Evolutionary conservation across 2,329 filamentous ascomycete species (phyloP), one percentile per base, ranked within the genome.

Genomic region (Clonostachys chloroleuca): DNA sequence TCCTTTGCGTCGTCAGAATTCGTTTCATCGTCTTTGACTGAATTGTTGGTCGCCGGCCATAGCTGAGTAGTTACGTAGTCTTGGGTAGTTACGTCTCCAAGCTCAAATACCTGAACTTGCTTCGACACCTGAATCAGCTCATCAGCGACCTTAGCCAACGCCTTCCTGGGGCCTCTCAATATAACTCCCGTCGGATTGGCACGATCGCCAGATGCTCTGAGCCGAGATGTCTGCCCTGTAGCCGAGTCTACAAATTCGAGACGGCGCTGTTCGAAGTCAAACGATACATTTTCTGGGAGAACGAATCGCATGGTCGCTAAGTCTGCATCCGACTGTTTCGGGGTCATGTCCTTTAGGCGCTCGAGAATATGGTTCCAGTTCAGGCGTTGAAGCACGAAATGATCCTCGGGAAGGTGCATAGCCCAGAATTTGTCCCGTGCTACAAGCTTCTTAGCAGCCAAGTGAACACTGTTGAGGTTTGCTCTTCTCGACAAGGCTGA

Each of bases 311-410:
- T 57, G 12, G 66, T 66, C 17, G 64, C 24, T 30, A 61, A 58
- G 68, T 65, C 41, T 58, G 58, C 14, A 58, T 53, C 44, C 55
- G 56, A n/a, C 59, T 39, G 9, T 41, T 59, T 34, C 54, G 60
- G 58, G 13, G 70, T 75, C 52, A 57, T 63, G 13, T 55, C 54
- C 50, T 61, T 62, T 49, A 78, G 61, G 5, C 65, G 51, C 9
- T 57, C 50, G 39, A 77, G 62, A 12, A 68, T 65, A 6, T 57
- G 51, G 13, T 60, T 63, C 73, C 73, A 78, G 49, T 69, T 59
- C 24, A 48, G 41, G 5, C 41, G 24, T 5, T 34, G 41, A 34
- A 44, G 17, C n/a, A 44, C 6, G 24, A 16, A 20, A 2, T 65
- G 59, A 35, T 62, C 54, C 14, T 52, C 56, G 35, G 53, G 55